phyloP scores from a whole-genome alignment of 768 basidiomycete genomes.

The Suillus sp. region DNA sequence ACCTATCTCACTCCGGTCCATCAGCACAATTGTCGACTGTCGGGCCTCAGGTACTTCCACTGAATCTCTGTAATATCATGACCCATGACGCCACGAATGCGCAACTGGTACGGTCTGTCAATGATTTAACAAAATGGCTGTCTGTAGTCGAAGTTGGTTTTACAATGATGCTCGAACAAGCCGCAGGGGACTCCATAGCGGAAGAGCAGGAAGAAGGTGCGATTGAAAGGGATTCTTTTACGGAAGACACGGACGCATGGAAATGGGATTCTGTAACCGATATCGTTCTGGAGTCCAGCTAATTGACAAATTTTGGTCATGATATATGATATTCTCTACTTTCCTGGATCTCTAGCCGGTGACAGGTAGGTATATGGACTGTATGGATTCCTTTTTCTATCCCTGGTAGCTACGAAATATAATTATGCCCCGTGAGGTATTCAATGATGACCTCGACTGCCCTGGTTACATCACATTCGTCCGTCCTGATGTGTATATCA shows the following conservation, averaged over 20 bases:
- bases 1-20: conserved; percentile 35
- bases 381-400: conserved; percentile 13
- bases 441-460: conserved; percentile 78
- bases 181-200: conserved; percentile 54
- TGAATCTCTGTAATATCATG: conserved; percentile 67
- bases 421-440: conserved; percentile 73
- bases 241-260: conserved; percentile 12
- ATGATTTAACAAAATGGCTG: conserved; percentile 77
- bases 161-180: conserved; percentile 59
- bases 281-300: conserved; percentile 14
- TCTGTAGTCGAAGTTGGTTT: conserved; percentile 73
- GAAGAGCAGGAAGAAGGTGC: conserved; percentile 60
- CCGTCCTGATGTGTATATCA: conserved; percentile 92
- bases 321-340: conserved; percentile 7
- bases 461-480: conserved; percentile 73
- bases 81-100: conserved; percentile 60
- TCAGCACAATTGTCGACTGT: conserved; percentile 28
- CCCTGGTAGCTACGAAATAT: conserved; percentile 40
- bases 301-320: background rate
- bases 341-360: conserved; percentile 19
- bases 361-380: conserved; percentile 20
- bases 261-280: conserved; percentile 22
- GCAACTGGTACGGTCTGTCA: conserved; percentile 73
- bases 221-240: conserved; percentile 24
- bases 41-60: conserved; percentile 57